A percentile compares a stretch with the other conserved stretches of the same genome.
Evolutionary conservation across 2,329 filamentous ascomycete species (phyloP).

Genomic region (Botrytis squamosa): DNA sequence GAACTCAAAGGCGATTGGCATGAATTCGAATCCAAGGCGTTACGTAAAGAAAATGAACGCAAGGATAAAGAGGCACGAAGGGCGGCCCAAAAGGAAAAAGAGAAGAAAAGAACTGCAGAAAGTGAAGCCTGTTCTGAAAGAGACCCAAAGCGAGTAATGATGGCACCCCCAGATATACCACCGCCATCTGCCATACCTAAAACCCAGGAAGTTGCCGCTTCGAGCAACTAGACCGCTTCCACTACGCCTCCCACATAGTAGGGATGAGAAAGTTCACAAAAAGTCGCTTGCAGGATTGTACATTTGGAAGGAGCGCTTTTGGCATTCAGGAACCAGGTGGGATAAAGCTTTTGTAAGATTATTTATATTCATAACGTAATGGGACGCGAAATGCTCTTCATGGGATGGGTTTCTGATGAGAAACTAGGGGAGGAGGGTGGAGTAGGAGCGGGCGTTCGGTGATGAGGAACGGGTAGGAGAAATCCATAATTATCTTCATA

Average conservation of each 20-base stretch:
- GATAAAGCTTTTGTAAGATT: slow-evolving; percentile 18
- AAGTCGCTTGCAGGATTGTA: slow-evolving; percentile 8
- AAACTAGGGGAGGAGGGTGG: not conserved
- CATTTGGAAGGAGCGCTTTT: slow-evolving; percentile 4
- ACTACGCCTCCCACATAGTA: not conserved
- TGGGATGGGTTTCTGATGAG: slow-evolving; percentile 9
- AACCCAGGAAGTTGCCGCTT: not conserved
- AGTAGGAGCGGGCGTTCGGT: slow-evolving; percentile 6
- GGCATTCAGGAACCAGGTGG: not conserved
- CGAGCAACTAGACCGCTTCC: not conserved
- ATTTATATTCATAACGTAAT: slow-evolving; percentile 13
- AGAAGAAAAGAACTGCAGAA: slow-evolving; percentile 36
- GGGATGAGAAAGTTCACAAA: not conserved
- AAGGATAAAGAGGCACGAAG: slow-evolving; percentile 46
- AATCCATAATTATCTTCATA: not conserved
- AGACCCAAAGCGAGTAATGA: slow-evolving; percentile 35
- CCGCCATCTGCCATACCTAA: slow-evolving; percentile 10
- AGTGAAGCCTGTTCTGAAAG: slow-evolving; percentile 27
- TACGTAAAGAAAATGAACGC: slow-evolving; percentile 84
- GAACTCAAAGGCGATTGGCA: slow-evolving; percentile 93
- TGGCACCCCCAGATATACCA: slow-evolving; percentile 28
- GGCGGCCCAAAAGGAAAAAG: slow-evolving; percentile 36
- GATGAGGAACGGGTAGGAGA: slow-evolving; percentile 1
- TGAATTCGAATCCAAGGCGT: slow-evolving; percentile 94
- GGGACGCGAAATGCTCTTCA: slow-evolving; percentile 4